Evolutionary conservation across 371 early-diverging fungal species (phyloP).

Genomic region (Apophysomyces elegans): DNA sequence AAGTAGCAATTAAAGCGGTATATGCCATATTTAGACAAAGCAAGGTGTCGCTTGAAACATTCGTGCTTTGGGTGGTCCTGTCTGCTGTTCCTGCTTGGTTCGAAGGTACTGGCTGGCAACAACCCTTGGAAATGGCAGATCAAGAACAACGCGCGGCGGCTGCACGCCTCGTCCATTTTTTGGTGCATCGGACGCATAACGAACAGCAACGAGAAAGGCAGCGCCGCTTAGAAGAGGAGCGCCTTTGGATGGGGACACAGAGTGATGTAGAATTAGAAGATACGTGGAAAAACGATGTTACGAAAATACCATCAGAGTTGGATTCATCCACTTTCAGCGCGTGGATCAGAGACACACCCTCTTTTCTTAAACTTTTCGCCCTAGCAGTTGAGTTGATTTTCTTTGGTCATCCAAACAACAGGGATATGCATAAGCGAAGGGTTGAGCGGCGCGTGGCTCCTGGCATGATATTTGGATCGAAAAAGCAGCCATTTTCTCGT

Average conservation of each 20-base stretch:
- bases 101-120: conserved; percentile 18
- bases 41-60: conserved; percentile 24
- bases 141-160: conserved; percentile 3
- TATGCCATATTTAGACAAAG: conserved; percentile 21
- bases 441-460: conserved; percentile 31
- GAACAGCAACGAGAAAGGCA: conserved; percentile 13
- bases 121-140: conserved; percentile 1
- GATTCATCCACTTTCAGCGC: conserved; percentile 25
- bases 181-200: conserved; percentile 21
- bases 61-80: conserved; percentile 26
- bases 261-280: conserved; percentile 8
- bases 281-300: conserved; percentile 24
- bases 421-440: conserved; percentile 24
- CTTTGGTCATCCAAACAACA: conserved; percentile 10
- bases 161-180: conserved; percentile 20
- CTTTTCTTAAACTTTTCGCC: conserved; percentile 21
- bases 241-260: conserved; percentile 21
- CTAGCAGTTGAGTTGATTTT: conserved; percentile 19
- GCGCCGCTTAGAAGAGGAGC: conserved; percentile 21
- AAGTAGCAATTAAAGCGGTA: conserved; percentile 8
- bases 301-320: conserved; percentile 12
- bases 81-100: conserved; percentile 42
- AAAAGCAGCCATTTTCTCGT: conserved; percentile 24
- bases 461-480: conserved; percentile 13
- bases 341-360: conserved; percentile 34